A percentile compares a stretch with the other conserved stretches of the same genome.
Evolutionary conservation across 768 basidiomycete species (phyloP).

Genomic region (Pleurotus pulmonarius): DNA sequence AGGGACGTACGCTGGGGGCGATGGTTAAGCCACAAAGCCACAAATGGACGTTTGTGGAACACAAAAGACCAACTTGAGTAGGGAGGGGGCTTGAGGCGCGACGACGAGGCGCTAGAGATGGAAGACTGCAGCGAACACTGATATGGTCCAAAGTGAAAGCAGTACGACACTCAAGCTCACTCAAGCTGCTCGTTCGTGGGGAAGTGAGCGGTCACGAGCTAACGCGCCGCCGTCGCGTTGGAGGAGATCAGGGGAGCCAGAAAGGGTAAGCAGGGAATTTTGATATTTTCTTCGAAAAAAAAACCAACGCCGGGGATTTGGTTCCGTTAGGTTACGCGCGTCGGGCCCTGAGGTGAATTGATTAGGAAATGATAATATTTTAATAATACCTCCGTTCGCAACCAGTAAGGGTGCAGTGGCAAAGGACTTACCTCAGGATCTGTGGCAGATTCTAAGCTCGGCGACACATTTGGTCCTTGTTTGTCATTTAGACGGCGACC

Average conservation of each 20-base stretch:
- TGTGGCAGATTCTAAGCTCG: background rate
- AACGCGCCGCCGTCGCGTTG: constrained; percentile 9
- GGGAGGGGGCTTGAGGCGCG: constrained; percentile 25
- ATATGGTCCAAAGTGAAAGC: constrained; percentile 1
- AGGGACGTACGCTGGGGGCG: constrained; percentile 9
- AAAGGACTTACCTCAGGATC: constrained; percentile 1
- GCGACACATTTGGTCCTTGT: background rate
- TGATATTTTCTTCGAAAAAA: background rate
- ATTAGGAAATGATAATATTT: background rate
- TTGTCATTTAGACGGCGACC: constrained; percentile 5
- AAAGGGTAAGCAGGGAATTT: background rate
- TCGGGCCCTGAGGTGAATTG: constrained; percentile 6
- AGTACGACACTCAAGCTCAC: background rate
- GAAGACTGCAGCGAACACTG: background rate
- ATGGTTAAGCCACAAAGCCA: constrained; percentile 13
- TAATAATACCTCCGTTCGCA: constrained; percentile 6
- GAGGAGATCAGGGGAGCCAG: constrained; percentile 6
- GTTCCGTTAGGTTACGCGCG: constrained; percentile 7
- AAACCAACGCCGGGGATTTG: constrained; percentile 1
- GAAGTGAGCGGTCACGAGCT: constrained; percentile 6
- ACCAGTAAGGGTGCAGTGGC: constrained; percentile 2
- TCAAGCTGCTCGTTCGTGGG: background rate
- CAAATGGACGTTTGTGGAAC: constrained; percentile 16
- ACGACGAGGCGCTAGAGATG: constrained; percentile 17
- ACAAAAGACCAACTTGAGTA: constrained; percentile 20